Base-by-base conservation (phyloP, 306 rosid species). In the Cyclanthera cordifolia region DNA sequence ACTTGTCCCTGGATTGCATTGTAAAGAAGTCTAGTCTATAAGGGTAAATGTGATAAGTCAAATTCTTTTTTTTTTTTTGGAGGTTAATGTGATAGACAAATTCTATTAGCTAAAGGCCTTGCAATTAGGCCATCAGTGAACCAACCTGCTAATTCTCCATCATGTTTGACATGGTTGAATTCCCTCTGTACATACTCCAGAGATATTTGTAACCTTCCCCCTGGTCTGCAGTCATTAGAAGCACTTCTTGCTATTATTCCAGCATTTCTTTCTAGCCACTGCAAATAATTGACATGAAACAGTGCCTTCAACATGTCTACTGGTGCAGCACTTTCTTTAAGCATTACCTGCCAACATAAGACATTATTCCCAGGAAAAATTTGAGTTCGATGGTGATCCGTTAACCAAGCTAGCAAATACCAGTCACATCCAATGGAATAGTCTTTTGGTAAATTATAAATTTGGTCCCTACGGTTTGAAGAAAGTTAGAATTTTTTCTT, bases 271-370 rank as follows among this genome's bases (percentile, higher is more conserved):
- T 92, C 96, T 67, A 89, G 47, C 98, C 98, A 89, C 30, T 82
- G 82, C 11, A 92, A 78, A 76, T 92, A 92, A 61, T 87, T 92
- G 60, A 82, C 90, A 73, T 92, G 98, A 73, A 87, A 92, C 87
- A 92, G 27, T 27, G 95, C 93, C 85, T 87, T 89, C 19, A 92
- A 89, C 96, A 92, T 89, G 79, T 89, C 98, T 69, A 77, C 87
- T 19, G 79, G 86, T 12, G 86, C 83, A 74, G 83, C 86, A 50
- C 76, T 81, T 76, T 92, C 98, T 74, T 87, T 89, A 54, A 92
- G 90, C 74, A 85, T 95, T 41, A 92, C 89, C 97, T 92, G 88
- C 51, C 51, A 27, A 41, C 34, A 45, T 6, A 43, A 60, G 3
- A n/a, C n/a, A 61, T 61, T 9, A 34, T 34, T 61, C 51, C 67